phyloP scores from a whole-genome alignment of 1,284 basidiomycete species.

The Stygiomarasmius scandens region DNA sequence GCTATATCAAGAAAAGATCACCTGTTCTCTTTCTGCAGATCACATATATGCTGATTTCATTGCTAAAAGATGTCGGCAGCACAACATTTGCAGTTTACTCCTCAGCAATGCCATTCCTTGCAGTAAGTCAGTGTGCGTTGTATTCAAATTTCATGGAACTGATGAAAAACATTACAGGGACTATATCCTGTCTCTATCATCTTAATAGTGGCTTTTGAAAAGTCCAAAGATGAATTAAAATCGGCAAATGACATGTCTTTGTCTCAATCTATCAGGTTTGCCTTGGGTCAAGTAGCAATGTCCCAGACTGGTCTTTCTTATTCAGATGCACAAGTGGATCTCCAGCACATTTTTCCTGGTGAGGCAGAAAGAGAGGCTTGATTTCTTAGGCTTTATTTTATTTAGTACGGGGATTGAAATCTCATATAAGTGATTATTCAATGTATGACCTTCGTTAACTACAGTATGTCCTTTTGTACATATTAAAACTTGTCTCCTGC shows the following conservation, averaged over 20 bases:
- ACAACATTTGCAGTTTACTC: background rate
- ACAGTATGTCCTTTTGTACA: too few relatives aligned
- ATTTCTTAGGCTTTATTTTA: too few relatives aligned
- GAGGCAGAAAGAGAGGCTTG: too few relatives aligned
- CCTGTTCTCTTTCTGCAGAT: background rate
- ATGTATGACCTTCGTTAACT: too few relatives aligned
- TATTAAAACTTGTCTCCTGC: too few relatives aligned
- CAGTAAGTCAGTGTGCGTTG: background rate
- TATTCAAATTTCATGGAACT: background rate
- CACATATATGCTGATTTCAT: background rate
- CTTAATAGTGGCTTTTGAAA: background rate
- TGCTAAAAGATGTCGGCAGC: background rate
- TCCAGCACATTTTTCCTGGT: too few relatives aligned
- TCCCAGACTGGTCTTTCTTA: too few relatives aligned
- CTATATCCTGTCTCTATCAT: background rate
- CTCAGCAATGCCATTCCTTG: background rate
- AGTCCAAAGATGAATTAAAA: background rate
- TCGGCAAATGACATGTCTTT: background rate
- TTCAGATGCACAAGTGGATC: too few relatives aligned
- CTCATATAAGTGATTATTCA: too few relatives aligned
- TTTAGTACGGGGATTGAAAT: too few relatives aligned
- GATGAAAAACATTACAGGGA: background rate
- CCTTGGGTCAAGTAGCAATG: background rate
- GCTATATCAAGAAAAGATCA: too few relatives aligned
- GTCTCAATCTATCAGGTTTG: background rate